Evolutionary conservation across 805 yeast species (phyloP).

Genomic region (Cyberlindnera meyerae): DNA sequence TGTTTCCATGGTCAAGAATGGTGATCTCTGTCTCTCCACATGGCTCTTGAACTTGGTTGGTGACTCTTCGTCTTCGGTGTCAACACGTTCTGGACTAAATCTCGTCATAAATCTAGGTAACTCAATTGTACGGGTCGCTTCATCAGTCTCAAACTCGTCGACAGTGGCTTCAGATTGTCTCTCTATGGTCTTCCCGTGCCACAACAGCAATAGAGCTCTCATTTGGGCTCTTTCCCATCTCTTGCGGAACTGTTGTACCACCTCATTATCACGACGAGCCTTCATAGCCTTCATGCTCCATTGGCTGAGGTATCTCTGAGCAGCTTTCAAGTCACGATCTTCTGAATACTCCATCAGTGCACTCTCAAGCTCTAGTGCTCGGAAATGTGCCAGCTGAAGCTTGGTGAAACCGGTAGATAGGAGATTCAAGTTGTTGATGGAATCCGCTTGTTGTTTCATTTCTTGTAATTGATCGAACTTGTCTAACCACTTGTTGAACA

Average conservation of each 20-base stretch:
- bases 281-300: slow-evolving; percentile 34
- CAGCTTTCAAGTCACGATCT: slow-evolving; percentile 20
- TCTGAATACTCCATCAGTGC: slow-evolving; percentile 20
- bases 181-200: slow-evolving; percentile 26
- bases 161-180: not conserved
- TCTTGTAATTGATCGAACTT: slow-evolving; percentile 9
- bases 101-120: not conserved
- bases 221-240: slow-evolving; percentile 38
- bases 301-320: slow-evolving; percentile 25
- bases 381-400: slow-evolving; percentile 17
- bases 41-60: slow-evolving; percentile 17
- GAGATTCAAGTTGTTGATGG: slow-evolving; percentile 22
- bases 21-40: not conserved
- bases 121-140: slow-evolving; percentile 1
- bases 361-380: slow-evolving; percentile 16
- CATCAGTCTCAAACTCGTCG: slow-evolving; percentile 1
- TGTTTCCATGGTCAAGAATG: slow-evolving; percentile 18
- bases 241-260: slow-evolving; percentile 27
- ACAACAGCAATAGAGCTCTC: slow-evolving; percentile 31
- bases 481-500: slow-evolving; percentile 14
- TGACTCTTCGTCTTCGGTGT: slow-evolving; percentile 20
- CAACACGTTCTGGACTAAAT: slow-evolving; percentile 1
- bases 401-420: slow-evolving; percentile 23
- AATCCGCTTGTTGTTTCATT: slow-evolving; percentile 21
- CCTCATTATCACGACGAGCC: slow-evolving; percentile 30